Conservation (phyloP, 495 filamentous ascomycete species). For the Annulohypoxylon bovei region DNA sequence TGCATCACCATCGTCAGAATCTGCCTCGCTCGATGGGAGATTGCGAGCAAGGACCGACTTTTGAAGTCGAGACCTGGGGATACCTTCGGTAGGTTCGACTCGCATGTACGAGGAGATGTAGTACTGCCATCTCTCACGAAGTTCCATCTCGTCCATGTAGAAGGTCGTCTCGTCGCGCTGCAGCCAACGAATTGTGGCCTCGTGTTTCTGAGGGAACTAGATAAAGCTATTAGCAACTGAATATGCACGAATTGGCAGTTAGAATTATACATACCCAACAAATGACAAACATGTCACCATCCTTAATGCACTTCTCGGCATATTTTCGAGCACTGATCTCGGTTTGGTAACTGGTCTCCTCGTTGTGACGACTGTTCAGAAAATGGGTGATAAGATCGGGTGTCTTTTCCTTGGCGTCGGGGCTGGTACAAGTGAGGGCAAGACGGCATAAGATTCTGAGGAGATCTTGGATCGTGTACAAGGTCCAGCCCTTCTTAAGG, state of each 20-base stretch:
- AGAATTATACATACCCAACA: conserved; percentile 72
- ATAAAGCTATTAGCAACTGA: conserved; percentile 28
- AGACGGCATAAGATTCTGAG: conserved; percentile 79
- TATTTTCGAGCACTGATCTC: conserved; percentile 89
- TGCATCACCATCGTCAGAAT: conserved; percentile 56
- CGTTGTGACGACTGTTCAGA: conserved; percentile 79
- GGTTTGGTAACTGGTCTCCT: conserved; percentile 81
- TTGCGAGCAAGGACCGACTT: conserved; percentile 79
- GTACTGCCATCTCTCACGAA: conserved; percentile 79
- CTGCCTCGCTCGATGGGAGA: conserved; percentile 64
- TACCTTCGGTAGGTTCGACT: conserved; percentile 88
- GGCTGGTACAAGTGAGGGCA: conserved; percentile 75
- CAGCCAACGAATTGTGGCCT: conserved; percentile 74
- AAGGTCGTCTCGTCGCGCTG: conserved; percentile 85
- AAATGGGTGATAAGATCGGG: conserved; percentile 85
- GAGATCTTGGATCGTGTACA: conserved; percentile 90
- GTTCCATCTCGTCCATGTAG: conserved; percentile 69
- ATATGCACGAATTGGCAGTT: not conserved
- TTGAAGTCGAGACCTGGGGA: conserved; percentile 69
- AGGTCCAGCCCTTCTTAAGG: conserved; percentile 83
- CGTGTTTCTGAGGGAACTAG: conserved; percentile 66
- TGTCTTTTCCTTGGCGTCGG: conserved; percentile 90
- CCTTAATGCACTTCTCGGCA: conserved; percentile 85
- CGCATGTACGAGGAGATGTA: conserved; percentile 92
- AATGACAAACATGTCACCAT: conserved; percentile 88